Base-by-base conservation (phyloP, 1,284 basidiomycete species). In the Irpex lacteus region DNA sequence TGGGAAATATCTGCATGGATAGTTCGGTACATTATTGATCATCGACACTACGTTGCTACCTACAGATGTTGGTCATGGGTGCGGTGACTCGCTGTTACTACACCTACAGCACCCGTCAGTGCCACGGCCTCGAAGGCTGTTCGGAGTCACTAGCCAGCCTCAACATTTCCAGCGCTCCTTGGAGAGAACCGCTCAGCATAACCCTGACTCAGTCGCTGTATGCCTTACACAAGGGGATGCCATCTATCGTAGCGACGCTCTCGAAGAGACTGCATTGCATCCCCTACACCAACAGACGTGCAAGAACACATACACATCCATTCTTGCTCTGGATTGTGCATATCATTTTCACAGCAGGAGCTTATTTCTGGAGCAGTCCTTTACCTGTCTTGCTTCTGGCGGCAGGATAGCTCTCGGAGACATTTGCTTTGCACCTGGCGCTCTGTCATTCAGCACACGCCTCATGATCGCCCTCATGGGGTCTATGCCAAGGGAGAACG, bases 321-420 rank as follows among this genome's bases (percentile, higher is more conserved):
- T 87, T 52, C 76, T 85, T 36, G 86, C 87, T 4, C 78, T 91
- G 34, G 90, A 92, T 71, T 90, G 88, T 65, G 87, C 88, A 2
- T 91, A 90, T 71, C 89, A 92, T 72, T 90, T 90, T 72, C 71
- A 79, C 6, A 84, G 86, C 0, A 80, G 87, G 19, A 64, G 73
- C 13, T 65, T 65, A 3, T 85, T 88, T 69, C 79, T 91, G 37
- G 70, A 74, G 6, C 83, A 88, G 67, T 73, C 79, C 1, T 79
- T 82, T 66, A 61, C 65, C 2, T 79, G 79, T 47, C 80, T 91
- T 1, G 70, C 71, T 0, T 76, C 78, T 4, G 82, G 82, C 4
- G 88, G 89, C 11, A 76, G 80, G 11, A 75, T 91, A 59, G 86
- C 84, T 2, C 82, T 90, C 13, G 89, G 87, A 6, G 90, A 91